phyloP scores from a whole-genome alignment of 345 rosid genomes.

The Populus alba region DNA sequence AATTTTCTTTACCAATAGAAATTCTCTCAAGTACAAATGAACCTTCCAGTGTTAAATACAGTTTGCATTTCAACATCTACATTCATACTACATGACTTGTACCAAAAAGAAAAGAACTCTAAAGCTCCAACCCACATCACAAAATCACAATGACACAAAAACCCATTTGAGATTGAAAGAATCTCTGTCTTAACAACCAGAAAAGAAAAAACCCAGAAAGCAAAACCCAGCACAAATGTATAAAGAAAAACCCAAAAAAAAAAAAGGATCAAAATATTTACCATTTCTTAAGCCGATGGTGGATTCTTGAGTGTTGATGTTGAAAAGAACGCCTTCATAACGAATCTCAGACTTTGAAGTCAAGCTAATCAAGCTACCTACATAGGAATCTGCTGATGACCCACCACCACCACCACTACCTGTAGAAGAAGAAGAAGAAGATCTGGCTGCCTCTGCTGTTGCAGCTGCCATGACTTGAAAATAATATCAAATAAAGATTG shows the following conservation, averaged over 20 bases:
- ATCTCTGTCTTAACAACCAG: neutral
- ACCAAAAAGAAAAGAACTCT: neutral
- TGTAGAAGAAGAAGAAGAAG: neutral
- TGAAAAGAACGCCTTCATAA: conserved; percentile 47
- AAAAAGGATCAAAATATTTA: neutral
- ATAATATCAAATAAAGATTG: neutral
- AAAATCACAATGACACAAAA: neutral
- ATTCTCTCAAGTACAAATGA: neutral
- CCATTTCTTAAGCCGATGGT: conserved; percentile 46
- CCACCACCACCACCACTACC: neutral
- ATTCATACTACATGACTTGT: neutral
- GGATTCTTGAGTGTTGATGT: conserved; percentile 42
- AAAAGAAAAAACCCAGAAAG: neutral
- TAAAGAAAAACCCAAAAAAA: neutral
- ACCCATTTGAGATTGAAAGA: neutral
- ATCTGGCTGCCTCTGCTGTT: neutral
- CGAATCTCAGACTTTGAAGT: conserved; percentile 48
- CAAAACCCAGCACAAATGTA: neutral
- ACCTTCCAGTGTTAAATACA: neutral
- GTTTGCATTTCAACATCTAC: neutral
- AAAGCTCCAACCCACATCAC: neutral
- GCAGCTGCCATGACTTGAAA: neutral
- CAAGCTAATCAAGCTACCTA: conserved; percentile 45
- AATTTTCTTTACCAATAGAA: neutral
- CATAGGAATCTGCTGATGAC: conserved; percentile 33